phyloP scores from a whole-genome alignment of 768 basidiomycete species.

The Trametes gibbosa region DNA sequence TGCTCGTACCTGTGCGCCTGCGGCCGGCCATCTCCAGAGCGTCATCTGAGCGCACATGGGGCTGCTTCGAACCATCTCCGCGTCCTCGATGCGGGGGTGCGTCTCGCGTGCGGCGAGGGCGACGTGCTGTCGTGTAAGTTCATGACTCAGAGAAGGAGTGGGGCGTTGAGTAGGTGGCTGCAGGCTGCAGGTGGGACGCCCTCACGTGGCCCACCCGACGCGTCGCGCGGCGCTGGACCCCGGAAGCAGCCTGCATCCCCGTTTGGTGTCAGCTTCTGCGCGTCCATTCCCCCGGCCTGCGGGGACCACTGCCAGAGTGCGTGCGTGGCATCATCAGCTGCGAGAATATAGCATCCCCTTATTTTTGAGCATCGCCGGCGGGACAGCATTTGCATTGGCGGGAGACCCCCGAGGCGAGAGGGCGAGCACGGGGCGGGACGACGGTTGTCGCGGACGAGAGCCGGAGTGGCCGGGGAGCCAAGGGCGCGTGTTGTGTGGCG shows the following conservation, averaged over 20 bases:
- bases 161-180: constrained; percentile 18
- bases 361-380: background rate
- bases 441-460: background rate
- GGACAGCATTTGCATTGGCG: background rate
- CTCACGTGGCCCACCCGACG: constrained; percentile 15
- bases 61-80: too few species aligned
- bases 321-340: background rate
- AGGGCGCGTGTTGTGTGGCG: constrained; percentile 7
- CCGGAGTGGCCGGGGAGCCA: background rate
- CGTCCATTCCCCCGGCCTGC: constrained; percentile 4
- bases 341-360: background rate
- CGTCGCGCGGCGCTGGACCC: constrained; percentile 17
- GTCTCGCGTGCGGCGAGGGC: background rate
- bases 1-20: background rate
- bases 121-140: background rate
- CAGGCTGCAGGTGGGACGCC: constrained; percentile 4
- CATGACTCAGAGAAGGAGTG: background rate
- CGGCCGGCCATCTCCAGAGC: background rate
- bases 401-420: background rate
- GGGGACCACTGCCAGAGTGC: too few species aligned
- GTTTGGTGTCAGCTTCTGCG: background rate
- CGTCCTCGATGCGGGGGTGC: background rate
- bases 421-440: background rate
- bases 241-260: constrained; percentile 6
- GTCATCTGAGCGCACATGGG: background rate